Evolutionary conservation across 2,329 filamentous ascomycete genomes (phyloP), one percentile per base, ranked within the genome.

Genomic region (Aspergillus melleus): DNA sequence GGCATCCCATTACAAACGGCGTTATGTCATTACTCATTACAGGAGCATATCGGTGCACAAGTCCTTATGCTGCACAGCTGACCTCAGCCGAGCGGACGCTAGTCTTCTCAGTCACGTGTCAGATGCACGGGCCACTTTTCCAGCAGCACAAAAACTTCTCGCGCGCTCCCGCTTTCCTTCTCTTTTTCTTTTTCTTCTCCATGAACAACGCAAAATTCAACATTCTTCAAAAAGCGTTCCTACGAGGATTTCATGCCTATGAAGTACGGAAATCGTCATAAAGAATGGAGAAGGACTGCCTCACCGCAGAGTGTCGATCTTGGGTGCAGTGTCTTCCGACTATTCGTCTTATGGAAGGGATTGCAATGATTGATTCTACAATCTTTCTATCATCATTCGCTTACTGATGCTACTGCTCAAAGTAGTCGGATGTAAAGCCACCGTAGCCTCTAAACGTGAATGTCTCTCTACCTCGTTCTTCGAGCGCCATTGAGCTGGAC

Each of bases 341-440:
- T 75, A 14, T n/a, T 42, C 66, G 64, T 66, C 65, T 72, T 60
- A 72, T 84, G 81, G 79, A 72, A 79, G 81, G 78, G 81, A 83
- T 77, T 82, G 82, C 82, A 84, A 84, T 84, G 82, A 84, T 83
- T 80, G 80, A 81, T 76, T 77, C 80, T 79, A 84, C 82, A 84
- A 51, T 62, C 57, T 16, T 42, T 42, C 16, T n/a, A 11, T 29
- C 4, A 49, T 47, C 36, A 32, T 29, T 44, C 26, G 19, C 50
- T 53, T 20, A 54, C 54, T 47, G 19, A 47, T 5, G 19, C 10
- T 20, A 20, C 20, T 20, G 3, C 20, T 14, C 1, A 11, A 9
- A 10, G 22, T 14, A 42, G 36, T 42, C 36, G 36, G 19, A 22
- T 47, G 19, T 47, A 14, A 47, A 14, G 44, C 9, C 22, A 12